These are phyloP conservation scores for Chloranthus sessilifolius DNA, from an alignment of 164 flowering plant species.

Conservation along the genomic window DNA sequence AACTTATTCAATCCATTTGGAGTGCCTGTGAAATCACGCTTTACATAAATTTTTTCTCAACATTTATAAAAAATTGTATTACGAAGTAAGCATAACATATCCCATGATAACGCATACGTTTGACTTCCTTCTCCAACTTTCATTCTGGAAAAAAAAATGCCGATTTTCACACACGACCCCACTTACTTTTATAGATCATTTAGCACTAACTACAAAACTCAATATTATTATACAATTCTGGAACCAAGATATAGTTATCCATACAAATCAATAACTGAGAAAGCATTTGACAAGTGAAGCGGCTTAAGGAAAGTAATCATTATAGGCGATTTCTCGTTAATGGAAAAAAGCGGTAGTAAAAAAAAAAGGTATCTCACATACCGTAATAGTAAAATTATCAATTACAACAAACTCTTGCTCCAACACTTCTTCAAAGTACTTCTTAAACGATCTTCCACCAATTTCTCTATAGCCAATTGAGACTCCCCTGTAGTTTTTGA, in stretches of 20 bases:
- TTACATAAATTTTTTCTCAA: too few relatives aligned
- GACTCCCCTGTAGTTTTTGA: conserved; percentile 80
- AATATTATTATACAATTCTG: too few relatives aligned
- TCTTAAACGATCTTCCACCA: conserved; percentile 92
- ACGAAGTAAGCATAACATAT: too few relatives aligned
- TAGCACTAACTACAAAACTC: conserved; percentile 48
- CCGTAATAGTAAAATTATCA: conserved; percentile 74
- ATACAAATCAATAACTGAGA: too few relatives aligned
- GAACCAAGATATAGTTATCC: too few relatives aligned
- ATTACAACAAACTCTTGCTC: conserved; percentile 86
- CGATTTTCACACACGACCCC: conserved; percentile 70
- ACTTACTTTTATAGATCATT: conserved; percentile 73
- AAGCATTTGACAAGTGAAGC: too few relatives aligned
- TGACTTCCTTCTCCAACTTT: conserved; percentile 92
- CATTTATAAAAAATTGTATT: too few relatives aligned
- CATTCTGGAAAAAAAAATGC: conserved; percentile 67
- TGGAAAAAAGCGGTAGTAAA: too few relatives aligned
- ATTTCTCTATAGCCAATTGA: conserved; percentile 85
- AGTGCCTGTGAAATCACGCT: too few relatives aligned
- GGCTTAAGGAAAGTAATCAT: too few relatives aligned
- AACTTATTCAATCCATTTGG: too few relatives aligned
- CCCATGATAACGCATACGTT: conserved; percentile 42
- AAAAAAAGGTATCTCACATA: conserved; percentile 16
- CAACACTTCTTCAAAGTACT: conserved; percentile 87
- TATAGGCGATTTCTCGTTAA: too few relatives aligned